These are phyloP conservation scores for Capsicum chinense DNA, from an alignment of 257 asterid genomes.

Conservation along the genomic window DNA sequence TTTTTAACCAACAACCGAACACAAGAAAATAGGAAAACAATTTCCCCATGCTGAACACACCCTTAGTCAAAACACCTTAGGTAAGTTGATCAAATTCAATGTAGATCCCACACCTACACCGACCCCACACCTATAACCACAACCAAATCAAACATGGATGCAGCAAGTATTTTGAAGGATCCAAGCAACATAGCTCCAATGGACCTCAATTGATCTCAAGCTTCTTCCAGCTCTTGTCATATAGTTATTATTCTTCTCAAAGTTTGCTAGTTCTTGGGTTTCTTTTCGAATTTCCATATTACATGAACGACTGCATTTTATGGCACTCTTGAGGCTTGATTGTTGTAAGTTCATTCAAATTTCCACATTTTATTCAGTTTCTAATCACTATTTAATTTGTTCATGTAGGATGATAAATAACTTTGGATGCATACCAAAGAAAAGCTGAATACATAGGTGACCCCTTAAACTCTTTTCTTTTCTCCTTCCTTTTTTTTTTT, in stretches of 20 bases:
- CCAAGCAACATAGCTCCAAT: constrained; percentile 10
- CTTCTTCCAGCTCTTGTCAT: not conserved
- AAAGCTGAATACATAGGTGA: constrained; percentile 10
- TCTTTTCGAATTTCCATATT: not conserved
- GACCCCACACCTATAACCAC: not conserved
- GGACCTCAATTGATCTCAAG: not conserved
- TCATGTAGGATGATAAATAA: constrained; percentile 18
- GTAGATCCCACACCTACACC: not conserved
- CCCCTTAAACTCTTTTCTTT: not conserved
- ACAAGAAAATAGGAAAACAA: too few species aligned
- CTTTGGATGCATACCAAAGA: constrained; percentile 22
- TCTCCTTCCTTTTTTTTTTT: not conserved
- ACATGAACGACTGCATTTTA: not conserved
- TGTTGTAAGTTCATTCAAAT: not conserved
- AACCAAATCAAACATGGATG: not conserved
- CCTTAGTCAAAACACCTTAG: not conserved
- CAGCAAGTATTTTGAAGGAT: not conserved
- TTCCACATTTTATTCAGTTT: constrained; percentile 5
- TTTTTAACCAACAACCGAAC: too few species aligned
- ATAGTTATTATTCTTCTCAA: not conserved
- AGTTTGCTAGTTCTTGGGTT: not conserved
- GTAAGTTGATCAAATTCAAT: not conserved
- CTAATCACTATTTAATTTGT: not conserved
- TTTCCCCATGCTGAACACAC: too few species aligned
- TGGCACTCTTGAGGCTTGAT: not conserved